Evolutionary conservation across 2,329 filamentous ascomycete genomes (phyloP).

Genomic region (Aureobasidium uvarum): DNA sequence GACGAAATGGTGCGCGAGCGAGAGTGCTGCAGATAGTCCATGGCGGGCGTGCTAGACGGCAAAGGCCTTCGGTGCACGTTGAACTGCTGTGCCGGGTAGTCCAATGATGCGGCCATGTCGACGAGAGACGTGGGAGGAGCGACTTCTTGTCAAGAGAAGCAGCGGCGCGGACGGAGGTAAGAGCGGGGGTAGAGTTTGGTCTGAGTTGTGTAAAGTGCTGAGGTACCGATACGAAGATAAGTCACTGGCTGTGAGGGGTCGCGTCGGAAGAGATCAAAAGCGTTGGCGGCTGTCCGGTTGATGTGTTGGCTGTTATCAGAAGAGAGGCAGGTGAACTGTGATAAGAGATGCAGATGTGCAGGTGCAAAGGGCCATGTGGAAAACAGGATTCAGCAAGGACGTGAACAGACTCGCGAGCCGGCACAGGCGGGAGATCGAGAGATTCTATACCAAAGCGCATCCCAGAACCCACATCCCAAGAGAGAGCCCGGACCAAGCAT

Average conservation of each 20-base stretch:
- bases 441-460: constrained; percentile 14
- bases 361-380: not conserved
- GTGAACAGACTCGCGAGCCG: not conserved
- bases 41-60: constrained; percentile 23
- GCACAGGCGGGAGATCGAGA: constrained; percentile 14
- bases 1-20: constrained; percentile 45
- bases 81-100: constrained; percentile 28
- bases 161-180: not conserved
- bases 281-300: constrained; percentile 8
- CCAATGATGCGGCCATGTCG: constrained; percentile 30
- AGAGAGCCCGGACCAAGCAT: too few species aligned
- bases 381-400: constrained; percentile 3
- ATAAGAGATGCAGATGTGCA: not conserved
- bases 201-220: not conserved
- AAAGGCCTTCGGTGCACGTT: constrained; percentile 30
- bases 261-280: not conserved
- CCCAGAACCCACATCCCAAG: not conserved
- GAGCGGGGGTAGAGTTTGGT: constrained; percentile 7
- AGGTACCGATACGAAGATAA: constrained; percentile 15
- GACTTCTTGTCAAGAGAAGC: not conserved
- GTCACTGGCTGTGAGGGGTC: constrained; percentile 13
- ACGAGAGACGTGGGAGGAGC: constrained; percentile 7
- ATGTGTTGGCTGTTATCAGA: not conserved
- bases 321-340: not conserved
- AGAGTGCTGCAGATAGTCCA: constrained; percentile 41